Evolutionary conservation across 495 filamentous ascomycete species (phyloP).

Genomic region (Lasiosphaeriaceae sp.): DNA sequence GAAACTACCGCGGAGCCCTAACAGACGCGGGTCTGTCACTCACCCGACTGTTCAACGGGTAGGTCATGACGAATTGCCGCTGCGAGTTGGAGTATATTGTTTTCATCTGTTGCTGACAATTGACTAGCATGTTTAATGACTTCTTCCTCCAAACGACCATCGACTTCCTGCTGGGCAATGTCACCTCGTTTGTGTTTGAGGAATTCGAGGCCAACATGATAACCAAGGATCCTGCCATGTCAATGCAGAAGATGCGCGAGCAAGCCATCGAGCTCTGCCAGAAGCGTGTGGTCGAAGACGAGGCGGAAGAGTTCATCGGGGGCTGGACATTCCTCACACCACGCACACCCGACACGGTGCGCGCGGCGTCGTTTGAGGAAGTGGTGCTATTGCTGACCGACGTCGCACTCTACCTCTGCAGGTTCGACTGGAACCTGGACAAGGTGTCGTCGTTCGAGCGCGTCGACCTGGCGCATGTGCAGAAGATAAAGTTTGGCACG

Average conservation of each 20-base stretch:
- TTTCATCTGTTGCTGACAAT: conserved; percentile 22
- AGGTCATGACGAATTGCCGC: conserved; percentile 8
- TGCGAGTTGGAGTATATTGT: neutral
- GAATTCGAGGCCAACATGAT: conserved; percentile 90
- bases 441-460: conserved; percentile 88
- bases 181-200: conserved; percentile 73
- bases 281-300: conserved; percentile 79
- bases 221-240: conserved; percentile 81
- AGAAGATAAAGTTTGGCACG: conserved; percentile 67
- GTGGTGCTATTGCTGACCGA: conserved; percentile 82
- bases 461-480: conserved; percentile 70
- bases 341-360: conserved; percentile 53
- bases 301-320: conserved; percentile 73
- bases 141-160: conserved; percentile 93
- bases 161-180: conserved; percentile 90
- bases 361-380: conserved; percentile 76
- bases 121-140: conserved; percentile 87
- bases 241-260: conserved; percentile 74
- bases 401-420: conserved; percentile 75
- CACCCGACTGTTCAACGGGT: conserved; percentile 63
- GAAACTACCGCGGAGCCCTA: conserved; percentile 84
- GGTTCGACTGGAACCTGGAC: conserved; percentile 89
- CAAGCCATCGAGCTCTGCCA: conserved; percentile 83
- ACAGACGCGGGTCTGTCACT: conserved; percentile 91
- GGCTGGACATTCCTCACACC: conserved; percentile 75